phyloP scores from a whole-genome alignment of 371 early-diverging fungal species.

The Mortierella polycephala region DNA sequence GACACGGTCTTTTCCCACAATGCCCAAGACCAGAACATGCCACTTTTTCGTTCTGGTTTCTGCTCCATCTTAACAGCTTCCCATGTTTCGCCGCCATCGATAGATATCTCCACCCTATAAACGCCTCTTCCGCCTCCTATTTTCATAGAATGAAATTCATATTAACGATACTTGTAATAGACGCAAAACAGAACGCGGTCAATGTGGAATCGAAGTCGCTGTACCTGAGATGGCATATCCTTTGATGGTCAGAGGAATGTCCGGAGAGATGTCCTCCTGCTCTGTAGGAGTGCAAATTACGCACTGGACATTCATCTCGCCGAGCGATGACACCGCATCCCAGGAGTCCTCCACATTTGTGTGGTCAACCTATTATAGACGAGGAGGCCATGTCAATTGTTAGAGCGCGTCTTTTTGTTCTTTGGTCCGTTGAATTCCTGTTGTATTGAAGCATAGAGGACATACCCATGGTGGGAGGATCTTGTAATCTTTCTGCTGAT shows the following conservation, averaged over 20 bases:
- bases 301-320: constrained; percentile 81
- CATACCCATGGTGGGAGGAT: constrained; percentile 77
- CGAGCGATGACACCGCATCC: constrained; percentile 69
- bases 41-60: constrained; percentile 45
- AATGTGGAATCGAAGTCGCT: background rate
- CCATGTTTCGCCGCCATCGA: constrained; percentile 88
- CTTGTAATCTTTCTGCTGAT: constrained; percentile 80
- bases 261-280: constrained; percentile 12
- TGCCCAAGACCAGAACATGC: constrained; percentile 80
- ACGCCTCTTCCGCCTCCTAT: constrained; percentile 67
- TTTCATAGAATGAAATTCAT: background rate
- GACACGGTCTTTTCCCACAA: constrained; percentile 73
- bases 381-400: too few species aligned
- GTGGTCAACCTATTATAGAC: constrained; percentile 12
- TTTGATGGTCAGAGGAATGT: constrained; percentile 53
- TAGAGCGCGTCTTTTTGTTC: too few species aligned
- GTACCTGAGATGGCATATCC: constrained; percentile 77
- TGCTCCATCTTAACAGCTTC: constrained; percentile 58
- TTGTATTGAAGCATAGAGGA: background rate
- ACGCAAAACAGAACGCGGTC: background rate
- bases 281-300: constrained; percentile 69
- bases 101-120: constrained; percentile 85
- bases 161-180: background rate
- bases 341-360: constrained; percentile 59
- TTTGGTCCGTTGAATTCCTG: too few species aligned